Base-by-base conservation (phyloP, 2,329 filamentous ascomycete species). In the Dactylellina sp. region DNA sequence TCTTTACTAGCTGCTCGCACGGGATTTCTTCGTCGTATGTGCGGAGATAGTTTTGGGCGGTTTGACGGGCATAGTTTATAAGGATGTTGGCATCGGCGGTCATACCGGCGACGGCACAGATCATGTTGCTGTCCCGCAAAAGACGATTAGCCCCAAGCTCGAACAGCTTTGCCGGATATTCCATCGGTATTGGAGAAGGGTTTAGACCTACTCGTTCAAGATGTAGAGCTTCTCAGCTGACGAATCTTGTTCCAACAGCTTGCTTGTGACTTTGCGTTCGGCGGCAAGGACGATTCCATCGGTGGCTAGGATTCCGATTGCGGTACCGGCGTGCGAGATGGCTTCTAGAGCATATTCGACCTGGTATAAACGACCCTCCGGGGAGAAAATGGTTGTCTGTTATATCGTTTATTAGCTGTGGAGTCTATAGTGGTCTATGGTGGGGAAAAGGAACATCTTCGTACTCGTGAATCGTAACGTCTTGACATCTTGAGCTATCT, bases 11-110 rank as follows among this genome's bases (percentile, higher is more conserved):
- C 84, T 99, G 95, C 83, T 99, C 95, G 85, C 95, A 99, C 71
- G 95, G 95, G 77, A 99, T 99, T 81, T 99, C 95, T 90, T 97
- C 93, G 86, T 98, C 97, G 87, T 99, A 99, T 80, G 94, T 99
- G 78, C 97, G 89, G 82, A 99, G 94, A 84, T 99, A 98, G 81
- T 91, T 89, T 85, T 99, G 95, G 79, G 95, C 95, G 80, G 92
- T 91, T 87, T 97, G 92, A 79, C 95, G 93, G 81, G 95, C 96
- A 84, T 96, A 97, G 86, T 99, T 99, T 89, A 99, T 99, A 82
- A 99, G 92, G 83, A 99, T 99, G 86, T 99, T 99, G 82, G 95
- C 95, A 81, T 99, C 95, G 80, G 95, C 95, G 49, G 93, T 99
- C 94, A 99, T 98, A 81, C 95, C 95, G 79, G 95, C 95, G 74